Base-by-base conservation (phyloP, 2,329 filamentous ascomycete species). In the Alternaria postmessia region DNA sequence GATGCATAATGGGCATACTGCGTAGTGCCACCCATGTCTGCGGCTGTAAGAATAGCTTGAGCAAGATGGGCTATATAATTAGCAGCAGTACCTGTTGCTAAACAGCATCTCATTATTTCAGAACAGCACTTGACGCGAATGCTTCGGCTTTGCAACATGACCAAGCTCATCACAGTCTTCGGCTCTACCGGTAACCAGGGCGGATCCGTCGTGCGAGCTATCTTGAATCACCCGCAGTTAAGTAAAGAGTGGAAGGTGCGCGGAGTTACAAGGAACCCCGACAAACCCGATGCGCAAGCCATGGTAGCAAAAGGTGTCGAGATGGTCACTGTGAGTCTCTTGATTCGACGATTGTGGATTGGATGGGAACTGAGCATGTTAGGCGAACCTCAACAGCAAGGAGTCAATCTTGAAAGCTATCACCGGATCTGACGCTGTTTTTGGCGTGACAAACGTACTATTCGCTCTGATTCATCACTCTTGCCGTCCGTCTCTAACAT, bases 181-280 rank as follows among this genome's bases (percentile, higher is more conserved):
- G 84, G 84, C 8, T 84, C 83, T 22, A 86, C 84, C 0, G 84
- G 84, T 59, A 79, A 83, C 36, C 85, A 86, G 69, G 84, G 85
- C 18, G 75, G 82, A 11, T 83, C 82, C 8, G 76, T 86, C 8
- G 75, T 86, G 55, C 71, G 80, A 48, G 71, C 76, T 26, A 75
- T 87, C 11, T 77, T 85, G 9, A 76, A 76, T 36, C 80, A 85
- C 63, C 66, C 80, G 1, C 30, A 48, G 67, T 78, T 86, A 18
- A 82, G 81, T 2, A 67, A 79, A 42, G 67, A 81, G 54, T 87
- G 80, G 75, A 81, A 75, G 47, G 77, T 87, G 57, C 82, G 85
- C 8, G 84, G 79, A 38, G 79, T 87, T 49, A 85, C 82, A 12
- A 82, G 84, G n/a, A 80, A 86, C 36, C 53, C 53, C 24, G 57